A percentile compares a stretch with the other conserved stretches of the same genome.
phyloP scores from a whole-genome alignment of 352 stramenopile species.

The Aphanomyces invadans region DNA sequence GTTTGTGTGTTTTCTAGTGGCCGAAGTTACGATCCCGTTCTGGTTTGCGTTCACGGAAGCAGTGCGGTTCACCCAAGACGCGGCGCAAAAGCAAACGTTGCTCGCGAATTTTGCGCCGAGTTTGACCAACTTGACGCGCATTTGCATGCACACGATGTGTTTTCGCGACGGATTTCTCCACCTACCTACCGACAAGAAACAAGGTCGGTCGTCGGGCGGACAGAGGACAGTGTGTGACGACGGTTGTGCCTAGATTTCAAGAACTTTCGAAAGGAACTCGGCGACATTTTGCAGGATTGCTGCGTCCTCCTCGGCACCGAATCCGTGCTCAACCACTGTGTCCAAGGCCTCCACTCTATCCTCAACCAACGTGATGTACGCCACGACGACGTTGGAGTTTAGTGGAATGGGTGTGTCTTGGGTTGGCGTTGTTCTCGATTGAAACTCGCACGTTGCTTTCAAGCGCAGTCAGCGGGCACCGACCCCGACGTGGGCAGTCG shows the following conservation, averaged over 20 bases:
- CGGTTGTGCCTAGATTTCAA: constrained; percentile 49
- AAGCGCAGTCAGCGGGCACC: too few relatives aligned
- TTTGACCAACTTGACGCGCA: constrained; percentile 47
- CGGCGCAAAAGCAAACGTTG: constrained; percentile 20
- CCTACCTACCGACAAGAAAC: constrained; percentile 59
- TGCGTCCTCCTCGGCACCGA: constrained; percentile 65
- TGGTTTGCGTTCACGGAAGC: constrained; percentile 64
- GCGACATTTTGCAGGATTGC: constrained; percentile 74
- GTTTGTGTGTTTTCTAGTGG: constrained; percentile 40
- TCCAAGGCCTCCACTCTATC: constrained; percentile 60
- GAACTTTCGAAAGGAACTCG: constrained; percentile 48
- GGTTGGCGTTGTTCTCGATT: too few relatives aligned
- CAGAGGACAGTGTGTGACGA: too few relatives aligned
- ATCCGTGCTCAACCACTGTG: constrained; percentile 63
- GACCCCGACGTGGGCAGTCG: neutral
- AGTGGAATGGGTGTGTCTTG: too few relatives aligned
- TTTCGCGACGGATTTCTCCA: constrained; percentile 59
- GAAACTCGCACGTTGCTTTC: too few relatives aligned
- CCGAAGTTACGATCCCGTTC: constrained; percentile 79
- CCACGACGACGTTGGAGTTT: neutral
- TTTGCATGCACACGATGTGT: constrained; percentile 79
- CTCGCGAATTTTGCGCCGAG: constrained; percentile 40
- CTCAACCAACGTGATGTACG: constrained; percentile 33
- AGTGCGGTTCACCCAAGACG: constrained; percentile 30
- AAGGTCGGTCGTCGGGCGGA: too few relatives aligned